Evolutionary conservation across 2,329 filamentous ascomycete species (phyloP).

Genomic region (Fusarium pseudonygamai): DNA sequence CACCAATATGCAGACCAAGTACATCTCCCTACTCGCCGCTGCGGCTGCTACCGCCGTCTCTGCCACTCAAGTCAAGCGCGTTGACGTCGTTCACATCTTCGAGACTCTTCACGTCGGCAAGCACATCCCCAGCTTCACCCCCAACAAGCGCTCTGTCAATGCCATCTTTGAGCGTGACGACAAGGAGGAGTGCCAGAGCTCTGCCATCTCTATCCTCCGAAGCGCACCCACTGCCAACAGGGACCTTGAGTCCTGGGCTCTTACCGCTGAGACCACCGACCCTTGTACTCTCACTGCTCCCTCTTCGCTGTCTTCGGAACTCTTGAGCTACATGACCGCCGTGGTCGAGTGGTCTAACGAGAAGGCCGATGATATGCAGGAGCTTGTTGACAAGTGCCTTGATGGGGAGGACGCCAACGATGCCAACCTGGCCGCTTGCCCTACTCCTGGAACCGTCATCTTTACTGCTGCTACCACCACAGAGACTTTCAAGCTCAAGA

Average conservation of each 20-base stretch:
- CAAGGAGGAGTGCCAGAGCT: conserved; percentile 10
- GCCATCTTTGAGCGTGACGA: conserved; percentile 14
- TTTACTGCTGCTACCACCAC: conserved; percentile 25
- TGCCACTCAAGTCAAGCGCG: not conserved
- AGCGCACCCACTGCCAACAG: not conserved
- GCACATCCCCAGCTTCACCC: conserved; percentile 7
- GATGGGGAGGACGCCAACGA: not conserved
- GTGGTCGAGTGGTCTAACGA: conserved; percentile 4
- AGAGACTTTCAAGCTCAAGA: conserved; percentile 8
- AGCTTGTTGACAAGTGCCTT: conserved; percentile 9
- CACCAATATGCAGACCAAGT: conserved; percentile 14
- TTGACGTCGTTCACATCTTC: conserved; percentile 28
- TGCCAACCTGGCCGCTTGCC: not conserved
- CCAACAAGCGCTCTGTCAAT: conserved; percentile 24
- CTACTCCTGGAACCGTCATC: conserved; percentile 3
- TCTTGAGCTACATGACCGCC: conserved; percentile 24
- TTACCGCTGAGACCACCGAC: not conserved
- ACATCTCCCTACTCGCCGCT: conserved; percentile 17
- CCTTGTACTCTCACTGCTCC: conserved; percentile 17
- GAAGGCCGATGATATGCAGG: not conserved
- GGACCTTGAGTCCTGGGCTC: not conserved
- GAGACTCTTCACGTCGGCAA: conserved; percentile 21
- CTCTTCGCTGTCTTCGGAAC: conserved; percentile 9
- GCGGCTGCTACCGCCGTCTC: conserved; percentile 6
- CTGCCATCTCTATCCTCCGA: conserved; percentile 2